Base-by-base conservation (phyloP, 495 filamentous ascomycete genomes). In the Aspergillus heteromorphus region DNA sequence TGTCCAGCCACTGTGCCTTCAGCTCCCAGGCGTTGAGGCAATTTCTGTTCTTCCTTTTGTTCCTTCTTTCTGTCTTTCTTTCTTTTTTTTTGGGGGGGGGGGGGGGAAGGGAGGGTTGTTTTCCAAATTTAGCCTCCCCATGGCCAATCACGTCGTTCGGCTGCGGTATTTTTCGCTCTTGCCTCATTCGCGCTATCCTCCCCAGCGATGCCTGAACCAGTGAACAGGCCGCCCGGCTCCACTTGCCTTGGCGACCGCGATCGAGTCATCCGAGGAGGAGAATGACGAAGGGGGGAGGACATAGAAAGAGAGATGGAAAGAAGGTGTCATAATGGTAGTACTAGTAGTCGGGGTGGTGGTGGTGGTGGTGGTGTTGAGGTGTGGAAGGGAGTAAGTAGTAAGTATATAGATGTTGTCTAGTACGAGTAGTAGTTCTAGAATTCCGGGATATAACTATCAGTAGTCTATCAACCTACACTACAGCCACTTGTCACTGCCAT, bases 121-220 rank as follows among this genome's bases (percentile, higher is more conserved):
- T 62, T 60, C 57, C 57, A 63, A 53, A 42, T 53, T 57, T 63
- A 63, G 57, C 42, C 49, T 40, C 13, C 29, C 18, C 13, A 23
- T 36, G 23, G 40, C 55, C 55, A 55, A 62, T 56, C 55, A 53
- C 40, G 38, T 40, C 16, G 19, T 45, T n/a, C 42, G 8, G 34
- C 8, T 55, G 56, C 45, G 60, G 52, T 58, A 57, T 54, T 56
- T 61, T 53, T 53, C 48, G 45, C 21, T 40, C 42, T 50, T 51
- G 48, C 41, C 54, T 56, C 48, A 55, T 31, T 55, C 40, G 38
- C 30, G 29, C 57, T 45, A 41, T 41, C 40, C 18, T 30, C 13
- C 31, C 41, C 16, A 31, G 11, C 36, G 34, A 16, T 38, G 17
- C 34, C 47, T 18, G 19, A 49, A 49, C 47, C 34, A 27, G 47